Conservation (phyloP, 257 asterid genomes). For the Osmanthus fragrans region DNA sequence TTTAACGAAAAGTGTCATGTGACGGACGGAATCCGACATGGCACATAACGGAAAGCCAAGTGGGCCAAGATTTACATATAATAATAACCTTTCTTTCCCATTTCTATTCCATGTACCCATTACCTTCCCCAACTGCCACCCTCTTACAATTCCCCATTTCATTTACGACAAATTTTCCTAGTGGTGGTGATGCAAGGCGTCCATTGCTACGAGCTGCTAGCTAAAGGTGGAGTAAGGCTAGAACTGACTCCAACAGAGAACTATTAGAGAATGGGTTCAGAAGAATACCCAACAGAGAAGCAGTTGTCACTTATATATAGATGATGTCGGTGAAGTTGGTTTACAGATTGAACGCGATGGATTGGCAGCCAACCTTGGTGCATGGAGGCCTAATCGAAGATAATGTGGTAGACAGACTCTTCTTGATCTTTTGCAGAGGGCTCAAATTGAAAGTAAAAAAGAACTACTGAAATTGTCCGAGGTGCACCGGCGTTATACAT, state of each 20-base stretch:
- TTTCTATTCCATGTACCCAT: conserved; percentile 35
- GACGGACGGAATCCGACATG: no score
- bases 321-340: conserved; percentile 42
- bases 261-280: conserved; percentile 56
- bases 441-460: conserved; percentile 65
- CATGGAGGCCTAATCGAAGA: conserved; percentile 58
- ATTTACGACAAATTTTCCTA: neutral
- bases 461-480: conserved; percentile 57
- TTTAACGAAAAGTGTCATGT: no score
- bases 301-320: conserved; percentile 33
- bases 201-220: conserved; percentile 34
- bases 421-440: conserved; percentile 70
- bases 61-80: conserved; percentile 32
- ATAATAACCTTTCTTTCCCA: conserved; percentile 35
- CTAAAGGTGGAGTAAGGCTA: conserved; percentile 65
- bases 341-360: conserved; percentile 59
- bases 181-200: conserved; percentile 56
- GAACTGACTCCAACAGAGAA: conserved; percentile 59
- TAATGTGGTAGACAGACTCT: conserved; percentile 89
- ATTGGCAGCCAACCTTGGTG: conserved; percentile 32
- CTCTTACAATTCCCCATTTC: neutral
- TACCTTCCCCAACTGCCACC: neutral
- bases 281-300: conserved; percentile 41
- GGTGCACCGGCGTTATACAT: conserved; percentile 71
- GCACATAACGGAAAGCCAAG: no score